phyloP scores from a whole-genome alignment of 2,329 filamentous ascomycete species.

The Trichoderma semiorbis region DNA sequence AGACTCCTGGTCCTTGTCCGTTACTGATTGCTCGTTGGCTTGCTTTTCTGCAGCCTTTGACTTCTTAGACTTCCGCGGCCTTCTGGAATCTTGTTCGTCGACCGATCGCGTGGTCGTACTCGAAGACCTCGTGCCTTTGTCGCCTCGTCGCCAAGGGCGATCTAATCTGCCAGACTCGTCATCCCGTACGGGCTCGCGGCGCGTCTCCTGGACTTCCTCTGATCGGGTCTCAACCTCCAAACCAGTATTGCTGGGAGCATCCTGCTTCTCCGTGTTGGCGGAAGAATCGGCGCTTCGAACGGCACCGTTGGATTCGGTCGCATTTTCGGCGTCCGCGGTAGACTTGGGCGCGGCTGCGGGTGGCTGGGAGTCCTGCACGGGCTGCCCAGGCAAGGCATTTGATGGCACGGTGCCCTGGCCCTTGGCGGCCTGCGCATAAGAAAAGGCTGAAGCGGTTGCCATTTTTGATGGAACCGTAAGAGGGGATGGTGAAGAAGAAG shows the following conservation, averaged over 20 bases:
- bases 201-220: constrained; percentile 33
- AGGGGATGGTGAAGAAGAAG: constrained; percentile 10
- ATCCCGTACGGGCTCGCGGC: constrained; percentile 35
- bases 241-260: constrained; percentile 33
- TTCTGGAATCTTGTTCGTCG: constrained; percentile 53
- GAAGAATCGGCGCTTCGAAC: constrained; percentile 25
- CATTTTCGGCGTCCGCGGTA: constrained; percentile 24
- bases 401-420: constrained; percentile 54
- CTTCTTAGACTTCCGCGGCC: constrained; percentile 61
- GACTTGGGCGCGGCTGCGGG: constrained; percentile 29
- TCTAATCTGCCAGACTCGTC: constrained; percentile 39
- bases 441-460: constrained; percentile 65
- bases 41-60: constrained; percentile 42
- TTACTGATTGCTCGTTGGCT: constrained; percentile 49
- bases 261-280: constrained; percentile 32
- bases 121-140: constrained; percentile 54
- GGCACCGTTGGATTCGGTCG: constrained; percentile 27
- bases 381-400: constrained; percentile 26
- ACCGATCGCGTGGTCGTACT: constrained; percentile 63
- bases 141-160: constrained; percentile 40
- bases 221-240: constrained; percentile 38
- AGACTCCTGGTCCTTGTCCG: constrained; percentile 54
- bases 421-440: constrained; percentile 94
- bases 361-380: constrained; percentile 29
- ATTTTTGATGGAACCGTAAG: constrained; percentile 35